These are phyloP conservation scores for Cyberlindnera bimundalis DNA, from an alignment of 805 yeast species.

Conservation along the genomic window DNA sequence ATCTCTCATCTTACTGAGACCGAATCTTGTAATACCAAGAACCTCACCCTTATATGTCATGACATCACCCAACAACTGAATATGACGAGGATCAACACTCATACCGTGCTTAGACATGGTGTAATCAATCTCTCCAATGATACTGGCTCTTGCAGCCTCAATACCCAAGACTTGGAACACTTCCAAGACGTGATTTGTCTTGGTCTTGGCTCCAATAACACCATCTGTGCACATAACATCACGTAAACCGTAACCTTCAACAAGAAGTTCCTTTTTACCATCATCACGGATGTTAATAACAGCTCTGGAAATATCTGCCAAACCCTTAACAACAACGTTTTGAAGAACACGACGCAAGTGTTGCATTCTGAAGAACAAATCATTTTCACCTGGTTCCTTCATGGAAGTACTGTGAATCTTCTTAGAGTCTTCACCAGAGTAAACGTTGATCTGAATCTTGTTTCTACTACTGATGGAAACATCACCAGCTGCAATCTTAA, in stretches of 20 bases:
- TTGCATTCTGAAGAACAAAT: slow-evolving; percentile 85
- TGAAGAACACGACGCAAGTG: slow-evolving; percentile 83
- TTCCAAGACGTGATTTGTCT: slow-evolving; percentile 90
- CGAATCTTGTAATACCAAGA: slow-evolving; percentile 96
- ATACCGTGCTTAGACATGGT: slow-evolving; percentile 99
- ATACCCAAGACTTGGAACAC: slow-evolving; percentile 88
- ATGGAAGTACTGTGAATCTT: slow-evolving; percentile 43
- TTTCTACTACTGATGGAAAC: slow-evolving; percentile 64
- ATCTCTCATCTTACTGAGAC: slow-evolving; percentile 97
- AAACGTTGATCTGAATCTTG: slow-evolving; percentile 61
- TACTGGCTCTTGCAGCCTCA: slow-evolving; percentile 94
- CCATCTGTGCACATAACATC: slow-evolving; percentile 98
- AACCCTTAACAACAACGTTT: slow-evolving; percentile 86
- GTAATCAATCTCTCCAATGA: slow-evolving; percentile 90
- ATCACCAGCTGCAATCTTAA: slow-evolving; percentile 74
- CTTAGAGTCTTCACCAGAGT: slow-evolving; percentile 38
- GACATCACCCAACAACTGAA: slow-evolving; percentile 94
- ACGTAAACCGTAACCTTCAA: slow-evolving; percentile 95
- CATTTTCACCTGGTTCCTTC: slow-evolving; percentile 37
- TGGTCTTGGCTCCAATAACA: slow-evolving; percentile 81
- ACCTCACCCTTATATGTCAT: slow-evolving; percentile 99
- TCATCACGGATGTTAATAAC: slow-evolving; percentile 90
- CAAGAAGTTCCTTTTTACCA: slow-evolving; percentile 83
- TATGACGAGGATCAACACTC: slow-evolving; percentile 99
- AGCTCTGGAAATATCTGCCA: slow-evolving; percentile 89